These are phyloP conservation scores for Cubamyces lactineus DNA, from an alignment of 768 basidiomycete genomes.

Conservation along the genomic window DNA sequence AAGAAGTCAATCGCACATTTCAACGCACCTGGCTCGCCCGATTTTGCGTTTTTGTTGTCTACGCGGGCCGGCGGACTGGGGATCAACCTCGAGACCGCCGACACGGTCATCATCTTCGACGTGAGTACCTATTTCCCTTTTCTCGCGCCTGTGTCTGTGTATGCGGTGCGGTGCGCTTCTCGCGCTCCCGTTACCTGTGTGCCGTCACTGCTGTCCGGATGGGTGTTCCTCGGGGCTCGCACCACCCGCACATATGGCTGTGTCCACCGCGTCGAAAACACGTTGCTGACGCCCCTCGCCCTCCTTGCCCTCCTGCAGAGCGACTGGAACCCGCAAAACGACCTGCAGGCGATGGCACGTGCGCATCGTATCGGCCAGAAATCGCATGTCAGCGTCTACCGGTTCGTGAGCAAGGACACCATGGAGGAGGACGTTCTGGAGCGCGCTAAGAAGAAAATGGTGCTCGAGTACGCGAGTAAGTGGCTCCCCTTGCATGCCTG, in stretches of 20 bases:
- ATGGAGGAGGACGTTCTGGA: constrained; percentile 99
- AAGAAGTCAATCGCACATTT: constrained; percentile 98
- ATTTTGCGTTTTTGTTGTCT: constrained; percentile 96
- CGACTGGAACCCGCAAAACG: constrained; percentile 99
- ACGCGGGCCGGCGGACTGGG: constrained; percentile 97
- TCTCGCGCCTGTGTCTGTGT: neutral
- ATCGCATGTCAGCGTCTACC: constrained; percentile 97
- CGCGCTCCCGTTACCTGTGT: neutral
- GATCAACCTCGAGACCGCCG: constrained; percentile 97
- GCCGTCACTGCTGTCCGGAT: constrained; percentile 21
- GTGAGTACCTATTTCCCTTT: constrained; percentile 48
- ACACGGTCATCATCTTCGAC: constrained; percentile 99
- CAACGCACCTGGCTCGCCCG: constrained; percentile 89
- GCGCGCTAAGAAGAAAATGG: constrained; percentile 99
- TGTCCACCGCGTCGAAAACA: constrained; percentile 20
- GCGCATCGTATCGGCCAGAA: constrained; percentile 99
- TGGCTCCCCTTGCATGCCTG: constrained; percentile 29
- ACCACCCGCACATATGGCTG: constrained; percentile 12
- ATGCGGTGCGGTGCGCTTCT: neutral
- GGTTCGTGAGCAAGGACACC: constrained; percentile 98
- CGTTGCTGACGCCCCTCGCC: constrained; percentile 29
- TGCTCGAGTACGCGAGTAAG: constrained; percentile 98
- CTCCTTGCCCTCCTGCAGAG: constrained; percentile 54
- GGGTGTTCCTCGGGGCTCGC: constrained; percentile 16
- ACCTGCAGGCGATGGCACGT: constrained; percentile 98